phyloP scores from a whole-genome alignment of 257 asterid species.

The Lantana camara region DNA sequence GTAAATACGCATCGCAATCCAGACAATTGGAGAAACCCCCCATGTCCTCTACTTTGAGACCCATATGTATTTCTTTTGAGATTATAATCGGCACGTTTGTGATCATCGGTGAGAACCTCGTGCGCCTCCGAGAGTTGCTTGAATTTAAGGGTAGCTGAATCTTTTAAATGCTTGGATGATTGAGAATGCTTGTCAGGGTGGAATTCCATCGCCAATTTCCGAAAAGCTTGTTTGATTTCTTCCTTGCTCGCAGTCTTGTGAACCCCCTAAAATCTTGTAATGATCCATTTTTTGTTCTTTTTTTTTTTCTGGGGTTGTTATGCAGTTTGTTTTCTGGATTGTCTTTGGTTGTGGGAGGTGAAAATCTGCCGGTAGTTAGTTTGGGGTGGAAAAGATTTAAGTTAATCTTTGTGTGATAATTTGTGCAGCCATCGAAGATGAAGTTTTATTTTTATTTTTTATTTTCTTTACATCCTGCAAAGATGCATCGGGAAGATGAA shows the following conservation, averaged over 20 bases:
- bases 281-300: slow-evolving; percentile 76
- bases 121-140: slow-evolving; percentile 88
- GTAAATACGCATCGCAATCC: too few relatives aligned
- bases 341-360: slow-evolving; percentile 1
- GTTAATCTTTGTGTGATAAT: too few relatives aligned
- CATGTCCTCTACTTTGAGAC: slow-evolving; percentile 16
- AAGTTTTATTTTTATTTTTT: too few relatives aligned
- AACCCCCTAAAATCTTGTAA: slow-evolving; percentile 65
- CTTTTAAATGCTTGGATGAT: slow-evolving; percentile 52
- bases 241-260: slow-evolving; percentile 70
- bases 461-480: too few relatives aligned
- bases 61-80: slow-evolving; percentile 34
- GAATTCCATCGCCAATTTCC: slow-evolving; percentile 79
- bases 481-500: too few relatives aligned
- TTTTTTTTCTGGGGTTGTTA: not conserved
- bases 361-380: slow-evolving; percentile 19
- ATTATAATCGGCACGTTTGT: slow-evolving; percentile 76
- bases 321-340: slow-evolving; percentile 11
- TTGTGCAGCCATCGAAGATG: too few relatives aligned
- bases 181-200: slow-evolving; percentile 91
- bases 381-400: slow-evolving; percentile 21
- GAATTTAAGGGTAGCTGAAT: slow-evolving; percentile 65
- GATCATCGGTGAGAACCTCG: slow-evolving; percentile 69
- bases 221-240: slow-evolving; percentile 78
- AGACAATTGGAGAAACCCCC: too few relatives aligned